Evolutionary conservation across 2,329 filamentous ascomycete species (phyloP), one percentile per base, ranked within the genome.

Genomic region (Triangularia verruculosa): DNA sequence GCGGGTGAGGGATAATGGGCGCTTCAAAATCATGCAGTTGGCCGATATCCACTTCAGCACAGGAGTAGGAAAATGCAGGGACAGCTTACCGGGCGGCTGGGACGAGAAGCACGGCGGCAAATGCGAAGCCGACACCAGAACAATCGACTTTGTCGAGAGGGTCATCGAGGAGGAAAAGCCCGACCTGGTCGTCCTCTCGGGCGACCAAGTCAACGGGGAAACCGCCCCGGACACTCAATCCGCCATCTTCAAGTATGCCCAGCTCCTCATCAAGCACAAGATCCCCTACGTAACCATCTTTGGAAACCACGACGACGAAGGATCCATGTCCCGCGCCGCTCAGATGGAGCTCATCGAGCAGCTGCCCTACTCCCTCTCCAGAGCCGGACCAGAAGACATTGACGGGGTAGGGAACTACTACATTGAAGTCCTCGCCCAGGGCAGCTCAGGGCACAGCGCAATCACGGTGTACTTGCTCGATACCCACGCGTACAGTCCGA

Each of bases 221-320:
- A 93, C 92, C 0, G 88, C 95, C 1, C 92, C 91, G 11, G 95
- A 99, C 79, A 90, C 91, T 9, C 93, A 97, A 74, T 95, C 89
- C 65, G 91, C 94, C 39, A 90, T 99, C 64, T 97, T 96, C 82
- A 99, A 99, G 78, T 92, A 93, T 71, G 90, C 92, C 5, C 88
- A 91, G 56, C 82, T 96, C 12, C 86, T 99, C 58, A 90, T 92
- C 66, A 87, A 92, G 74, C 91, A 91, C 74, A 92, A 92, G 71
- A 92, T 98, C 39, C 95, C 95, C 0, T 98, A 96, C 72, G 82
- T 93, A 15, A 89, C 89, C 65, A 98, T 99, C 64, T 97, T 98
- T 72, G 95, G 95, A 62, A 99, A 99, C 75, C 95, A 99, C 76
- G 95, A 99, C 73, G 94, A 98, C 72, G 94, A 98, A 80, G 89